These are phyloP conservation scores for Inonotus obliquus DNA, from an alignment of 1,284 basidiomycete species.

Conservation along the genomic window DNA sequence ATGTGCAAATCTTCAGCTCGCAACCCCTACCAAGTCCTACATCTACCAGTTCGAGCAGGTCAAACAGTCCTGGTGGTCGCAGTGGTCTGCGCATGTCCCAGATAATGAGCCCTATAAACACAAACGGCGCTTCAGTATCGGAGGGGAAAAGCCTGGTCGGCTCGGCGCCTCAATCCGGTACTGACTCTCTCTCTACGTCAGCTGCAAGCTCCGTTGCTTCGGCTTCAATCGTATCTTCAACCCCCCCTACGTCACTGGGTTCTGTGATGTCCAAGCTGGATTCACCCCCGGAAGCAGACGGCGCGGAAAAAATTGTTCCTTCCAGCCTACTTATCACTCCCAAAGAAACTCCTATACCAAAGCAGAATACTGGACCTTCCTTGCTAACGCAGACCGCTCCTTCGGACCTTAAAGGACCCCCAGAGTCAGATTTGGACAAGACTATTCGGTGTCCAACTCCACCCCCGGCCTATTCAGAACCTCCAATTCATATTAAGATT, in stretches of 20 bases:
- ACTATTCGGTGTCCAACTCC: slow-evolving; percentile 20
- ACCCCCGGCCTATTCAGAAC: slow-evolving; percentile 24
- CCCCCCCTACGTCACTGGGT: slow-evolving; percentile 32
- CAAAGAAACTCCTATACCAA: slow-evolving; percentile 11
- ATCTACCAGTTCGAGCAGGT: slow-evolving; percentile 48
- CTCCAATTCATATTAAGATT: slow-evolving; percentile 81
- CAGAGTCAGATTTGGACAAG: slow-evolving; percentile 19
- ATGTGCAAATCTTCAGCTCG: slow-evolving; percentile 75
- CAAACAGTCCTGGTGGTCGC: slow-evolving; percentile 33
- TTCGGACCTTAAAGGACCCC: slow-evolving; percentile 27
- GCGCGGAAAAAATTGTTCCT: slow-evolving; percentile 7
- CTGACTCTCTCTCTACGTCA: slow-evolving; percentile 11
- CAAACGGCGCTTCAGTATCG: slow-evolving; percentile 1
- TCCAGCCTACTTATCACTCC: slow-evolving; percentile 14
- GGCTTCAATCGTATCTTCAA: slow-evolving; percentile 22
- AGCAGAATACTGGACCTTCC: slow-evolving; percentile 40
- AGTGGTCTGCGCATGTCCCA: slow-evolving; percentile 33
- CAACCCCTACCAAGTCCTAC: slow-evolving; percentile 55
- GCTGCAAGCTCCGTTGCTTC: slow-evolving; percentile 23
- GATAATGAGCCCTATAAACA: slow-evolving; percentile 15
- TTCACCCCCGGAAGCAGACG: not conserved
- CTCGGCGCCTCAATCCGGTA: slow-evolving; percentile 10
- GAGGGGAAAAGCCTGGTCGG: slow-evolving; percentile 2
- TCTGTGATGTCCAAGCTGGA: slow-evolving; percentile 27
- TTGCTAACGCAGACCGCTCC: slow-evolving; percentile 67